phyloP scores from a whole-genome alignment of 2,329 filamentous ascomycete genomes.

The Beauveria sp. region DNA sequence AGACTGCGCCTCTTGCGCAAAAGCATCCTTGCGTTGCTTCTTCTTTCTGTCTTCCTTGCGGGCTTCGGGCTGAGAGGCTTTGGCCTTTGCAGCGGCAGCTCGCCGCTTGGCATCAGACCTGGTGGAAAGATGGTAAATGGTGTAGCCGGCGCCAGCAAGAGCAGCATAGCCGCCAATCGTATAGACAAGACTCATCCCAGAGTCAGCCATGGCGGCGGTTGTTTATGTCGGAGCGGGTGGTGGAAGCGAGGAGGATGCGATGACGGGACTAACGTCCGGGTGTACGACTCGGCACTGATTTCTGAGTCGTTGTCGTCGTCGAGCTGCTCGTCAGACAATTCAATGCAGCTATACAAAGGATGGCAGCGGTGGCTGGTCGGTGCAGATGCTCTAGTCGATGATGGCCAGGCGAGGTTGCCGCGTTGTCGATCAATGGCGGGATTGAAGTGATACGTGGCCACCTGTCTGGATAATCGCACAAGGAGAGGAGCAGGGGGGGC shows the following conservation, averaged over 20 bases:
- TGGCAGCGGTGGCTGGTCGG: neutral
- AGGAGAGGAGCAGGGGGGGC: neutral
- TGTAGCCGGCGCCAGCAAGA: conserved; percentile 28
- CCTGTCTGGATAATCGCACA: neutral
- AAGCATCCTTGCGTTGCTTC: conserved; percentile 38
- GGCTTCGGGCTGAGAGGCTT: conserved; percentile 23
- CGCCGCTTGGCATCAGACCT: conserved; percentile 24
- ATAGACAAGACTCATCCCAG: conserved; percentile 27
- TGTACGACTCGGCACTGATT: conserved; percentile 12
- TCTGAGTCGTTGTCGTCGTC: neutral
- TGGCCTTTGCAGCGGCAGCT: conserved; percentile 20
- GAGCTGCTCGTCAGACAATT: neutral
- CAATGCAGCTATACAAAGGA: neutral
- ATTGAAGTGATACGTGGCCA: conserved; percentile 5
- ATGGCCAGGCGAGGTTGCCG: conserved; percentile 11
- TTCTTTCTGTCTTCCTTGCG: conserved; percentile 37
- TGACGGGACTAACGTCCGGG: conserved; percentile 14
- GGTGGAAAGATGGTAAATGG: conserved; percentile 28
- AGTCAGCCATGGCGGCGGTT: conserved; percentile 23
- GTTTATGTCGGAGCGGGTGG: neutral
- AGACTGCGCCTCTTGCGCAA: conserved; percentile 28
- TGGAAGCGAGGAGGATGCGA: neutral
- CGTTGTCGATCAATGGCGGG: neutral
- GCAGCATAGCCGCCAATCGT: conserved; percentile 30
- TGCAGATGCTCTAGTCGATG: neutral